These are phyloP conservation scores for Penicillium canescens DNA, from an alignment of 495 filamentous ascomycete genomes.

Conservation along the genomic window DNA sequence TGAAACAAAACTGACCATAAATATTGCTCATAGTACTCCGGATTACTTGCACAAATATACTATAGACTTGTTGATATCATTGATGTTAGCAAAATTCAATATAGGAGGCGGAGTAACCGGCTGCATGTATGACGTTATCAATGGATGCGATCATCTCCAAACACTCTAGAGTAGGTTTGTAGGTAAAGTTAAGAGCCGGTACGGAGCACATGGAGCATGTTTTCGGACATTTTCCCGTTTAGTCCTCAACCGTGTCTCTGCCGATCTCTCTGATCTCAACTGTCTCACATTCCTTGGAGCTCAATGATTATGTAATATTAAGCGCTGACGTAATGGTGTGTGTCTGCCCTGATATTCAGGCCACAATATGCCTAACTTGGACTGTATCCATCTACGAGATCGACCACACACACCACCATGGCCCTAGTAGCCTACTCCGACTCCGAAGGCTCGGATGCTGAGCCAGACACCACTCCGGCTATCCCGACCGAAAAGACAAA, in stretches of 20 bases:
- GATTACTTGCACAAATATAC: no score
- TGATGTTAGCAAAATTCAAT: neutral
- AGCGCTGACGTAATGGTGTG: no score
- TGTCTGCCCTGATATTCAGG: neutral
- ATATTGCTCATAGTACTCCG: no score
- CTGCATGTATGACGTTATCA: slow-evolving; percentile 7
- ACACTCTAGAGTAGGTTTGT: no score
- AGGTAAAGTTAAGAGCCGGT: no score
- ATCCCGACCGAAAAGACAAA: slow-evolving; percentile 38
- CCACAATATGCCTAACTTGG: neutral
- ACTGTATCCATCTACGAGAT: neutral
- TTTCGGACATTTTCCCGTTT: slow-evolving; percentile 1
- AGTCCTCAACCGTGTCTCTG: neutral
- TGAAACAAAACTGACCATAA: no score
- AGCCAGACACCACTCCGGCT: slow-evolving; percentile 33
- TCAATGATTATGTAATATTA: neutral
- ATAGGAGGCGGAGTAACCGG: slow-evolving; percentile 5
- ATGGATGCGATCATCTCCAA: slow-evolving; percentile 7
- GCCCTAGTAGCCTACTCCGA: slow-evolving; percentile 81
- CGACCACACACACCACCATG: slow-evolving; percentile 46
- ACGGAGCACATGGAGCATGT: no score
- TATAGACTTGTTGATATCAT: neutral
- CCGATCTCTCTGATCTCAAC: neutral
- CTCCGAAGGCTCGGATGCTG: slow-evolving; percentile 74
- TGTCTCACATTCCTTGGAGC: neutral